A percentile compares a stretch with the other conserved stretches of the same genome.
Conservation (phyloP, 2,329 filamentous ascomycete genomes). For the Rhynchosporium graminicola region DNA sequence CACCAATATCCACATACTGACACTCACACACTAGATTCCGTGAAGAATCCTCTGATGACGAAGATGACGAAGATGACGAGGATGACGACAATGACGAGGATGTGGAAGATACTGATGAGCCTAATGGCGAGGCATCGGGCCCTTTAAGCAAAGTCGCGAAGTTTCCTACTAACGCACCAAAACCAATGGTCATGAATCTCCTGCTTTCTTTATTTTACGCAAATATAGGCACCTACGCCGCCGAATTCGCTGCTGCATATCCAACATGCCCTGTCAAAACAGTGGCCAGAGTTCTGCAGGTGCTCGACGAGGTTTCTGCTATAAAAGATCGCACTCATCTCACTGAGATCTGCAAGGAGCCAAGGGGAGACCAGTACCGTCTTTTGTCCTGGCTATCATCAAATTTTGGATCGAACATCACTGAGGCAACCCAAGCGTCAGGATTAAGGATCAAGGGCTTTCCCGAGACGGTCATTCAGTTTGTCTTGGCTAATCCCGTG, state of each 20-base stretch:
- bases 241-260: background rate
- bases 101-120: background rate
- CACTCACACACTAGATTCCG: background rate
- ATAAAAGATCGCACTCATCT: background rate
- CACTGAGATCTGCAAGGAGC: background rate
- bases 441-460: background rate
- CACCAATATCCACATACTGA: background rate
- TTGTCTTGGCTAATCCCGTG: background rate
- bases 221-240: background rate
- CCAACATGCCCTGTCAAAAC: background rate
- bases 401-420: background rate
- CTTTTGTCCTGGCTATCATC: background rate
- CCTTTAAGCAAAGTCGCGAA: background rate
- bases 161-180: background rate
- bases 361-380: background rate
- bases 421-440: background rate
- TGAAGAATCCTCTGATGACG: background rate
- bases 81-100: background rate
- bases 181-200: constrained; percentile 1
- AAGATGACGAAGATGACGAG: background rate
- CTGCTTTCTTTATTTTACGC: background rate
- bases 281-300: background rate
- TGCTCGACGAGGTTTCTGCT: background rate
- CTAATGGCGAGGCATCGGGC: background rate
- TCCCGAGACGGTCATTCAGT: background rate